Conservation (phyloP, 768 basidiomycete genomes). For the Lentinula sp. region DNA sequence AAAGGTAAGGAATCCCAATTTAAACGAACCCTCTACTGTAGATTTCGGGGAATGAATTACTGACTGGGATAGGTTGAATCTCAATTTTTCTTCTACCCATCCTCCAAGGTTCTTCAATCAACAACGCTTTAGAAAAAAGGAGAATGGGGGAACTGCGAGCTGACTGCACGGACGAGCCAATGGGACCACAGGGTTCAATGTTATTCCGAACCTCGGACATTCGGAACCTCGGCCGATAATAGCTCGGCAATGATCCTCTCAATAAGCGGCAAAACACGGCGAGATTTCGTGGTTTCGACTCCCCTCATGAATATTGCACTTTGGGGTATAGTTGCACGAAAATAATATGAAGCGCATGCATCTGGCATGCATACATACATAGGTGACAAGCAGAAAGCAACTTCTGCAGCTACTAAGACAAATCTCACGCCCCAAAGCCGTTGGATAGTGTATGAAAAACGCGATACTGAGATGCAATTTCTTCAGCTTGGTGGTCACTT, state of each 20-base stretch:
- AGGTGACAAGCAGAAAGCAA: no score
- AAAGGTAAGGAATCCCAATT: background rate
- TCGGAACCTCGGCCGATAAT: background rate
- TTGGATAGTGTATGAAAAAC: no score
- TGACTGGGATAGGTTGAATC: conserved; percentile 67
- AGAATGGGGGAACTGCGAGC: conserved; percentile 15
- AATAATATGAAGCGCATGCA: no score
- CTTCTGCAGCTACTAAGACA: no score
- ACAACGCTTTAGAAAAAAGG: background rate
- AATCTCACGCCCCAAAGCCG: no score
- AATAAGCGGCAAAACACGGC: no score
- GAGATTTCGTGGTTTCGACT: no score
- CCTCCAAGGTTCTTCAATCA: background rate
- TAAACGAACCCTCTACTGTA: background rate
- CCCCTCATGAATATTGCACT: no score
- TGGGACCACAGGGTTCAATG: background rate
- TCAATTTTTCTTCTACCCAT: conserved; percentile 76
- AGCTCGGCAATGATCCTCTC: background rate
- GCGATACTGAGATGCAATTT: no score
- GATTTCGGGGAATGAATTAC: conserved; percentile 18
- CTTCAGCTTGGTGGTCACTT: no score
- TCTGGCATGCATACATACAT: no score
- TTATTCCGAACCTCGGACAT: background rate
- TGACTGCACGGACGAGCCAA: conserved; percentile 23
- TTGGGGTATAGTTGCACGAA: no score